These are phyloP conservation scores for Boletus eberwhitei DNA, from an alignment of 768 basidiomycete genomes.

Conservation along the genomic window DNA sequence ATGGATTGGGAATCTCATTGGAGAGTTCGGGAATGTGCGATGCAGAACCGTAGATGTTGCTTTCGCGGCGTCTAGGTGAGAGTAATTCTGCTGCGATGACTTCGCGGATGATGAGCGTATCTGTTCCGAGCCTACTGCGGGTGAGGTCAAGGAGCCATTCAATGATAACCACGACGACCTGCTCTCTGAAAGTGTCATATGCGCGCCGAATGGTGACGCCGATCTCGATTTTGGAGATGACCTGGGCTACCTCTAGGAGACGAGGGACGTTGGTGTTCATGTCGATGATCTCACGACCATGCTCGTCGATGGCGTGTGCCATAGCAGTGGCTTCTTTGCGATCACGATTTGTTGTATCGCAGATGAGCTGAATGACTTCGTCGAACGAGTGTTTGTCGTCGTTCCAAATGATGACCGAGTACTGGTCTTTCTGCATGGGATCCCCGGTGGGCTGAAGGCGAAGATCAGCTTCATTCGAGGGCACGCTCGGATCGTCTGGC, in stretches of 20 bases:
- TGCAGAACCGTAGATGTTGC: conserved; percentile 41
- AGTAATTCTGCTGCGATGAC: conserved; percentile 69
- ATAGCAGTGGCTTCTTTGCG: conserved; percentile 55
- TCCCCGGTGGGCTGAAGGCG: conserved; percentile 73
- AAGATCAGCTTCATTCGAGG: conserved; percentile 63
- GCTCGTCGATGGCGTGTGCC: conserved; percentile 65
- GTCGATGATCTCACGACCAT: conserved; percentile 82
- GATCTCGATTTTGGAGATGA: conserved; percentile 83
- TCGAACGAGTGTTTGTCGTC: conserved; percentile 95
- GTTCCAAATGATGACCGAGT: conserved; percentile 88
- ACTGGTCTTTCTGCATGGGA: conserved; percentile 75
- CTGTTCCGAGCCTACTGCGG: conserved; percentile 64
- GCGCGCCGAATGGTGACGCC: conserved; percentile 87
- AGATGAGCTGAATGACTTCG: conserved; percentile 75
- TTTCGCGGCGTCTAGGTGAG: conserved; percentile 54
- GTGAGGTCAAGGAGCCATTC: conserved; percentile 83
- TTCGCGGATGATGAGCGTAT: conserved; percentile 67
- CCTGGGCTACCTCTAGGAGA: conserved; percentile 75
- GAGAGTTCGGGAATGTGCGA: conserved; percentile 36
- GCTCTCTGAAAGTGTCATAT: conserved; percentile 86
- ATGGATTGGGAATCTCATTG: conserved; percentile 45
- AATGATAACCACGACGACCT: conserved; percentile 77
- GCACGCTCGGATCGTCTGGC: conserved; percentile 72
- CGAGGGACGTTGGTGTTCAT: conserved; percentile 51
- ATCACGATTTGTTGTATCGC: conserved; percentile 49